phyloP scores from a whole-genome alignment of 31 red algal genomes.

The Bonnemaisonia californica region DNA sequence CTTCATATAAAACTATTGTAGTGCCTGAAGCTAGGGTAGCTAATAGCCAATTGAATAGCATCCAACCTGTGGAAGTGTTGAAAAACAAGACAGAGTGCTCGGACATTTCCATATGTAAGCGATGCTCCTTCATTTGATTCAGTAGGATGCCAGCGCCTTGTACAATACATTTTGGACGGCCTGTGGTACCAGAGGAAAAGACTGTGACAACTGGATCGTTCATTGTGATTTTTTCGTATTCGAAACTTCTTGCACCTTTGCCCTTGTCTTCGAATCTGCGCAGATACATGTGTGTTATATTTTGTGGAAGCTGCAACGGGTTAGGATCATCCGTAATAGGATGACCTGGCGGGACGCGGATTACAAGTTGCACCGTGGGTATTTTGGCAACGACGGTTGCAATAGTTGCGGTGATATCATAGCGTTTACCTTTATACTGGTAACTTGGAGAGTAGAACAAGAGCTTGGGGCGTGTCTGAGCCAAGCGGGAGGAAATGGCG shows the following conservation, averaged over 20 bases:
- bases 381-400: not conserved
- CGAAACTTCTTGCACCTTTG: not conserved
- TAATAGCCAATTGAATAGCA: constrained; percentile 92
- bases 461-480: constrained; percentile 59
- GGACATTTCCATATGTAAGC: constrained; percentile 53
- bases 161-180: constrained; percentile 76
- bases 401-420: constrained; percentile 12
- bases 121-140: constrained; percentile 87
- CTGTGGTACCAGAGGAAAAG: constrained; percentile 86
- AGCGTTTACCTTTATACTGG: constrained; percentile 40
- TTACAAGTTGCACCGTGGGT: not conserved
- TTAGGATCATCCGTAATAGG: not conserved
- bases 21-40: constrained; percentile 47
- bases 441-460: constrained; percentile 55
- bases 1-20: constrained; percentile 79
- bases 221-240: constrained; percentile 40
- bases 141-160: constrained; percentile 79
- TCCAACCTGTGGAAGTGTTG: constrained; percentile 86
- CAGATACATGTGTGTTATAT: not conserved
- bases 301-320: not conserved
- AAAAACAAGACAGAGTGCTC: constrained; percentile 51
- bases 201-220: constrained; percentile 57
- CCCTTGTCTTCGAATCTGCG: not conserved
- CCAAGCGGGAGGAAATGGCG: constrained; percentile 57
- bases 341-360: constrained; percentile 1